Evolutionary conservation across 2,329 filamentous ascomycete species (phyloP).

Genomic region (Colletotrichum filicis): DNA sequence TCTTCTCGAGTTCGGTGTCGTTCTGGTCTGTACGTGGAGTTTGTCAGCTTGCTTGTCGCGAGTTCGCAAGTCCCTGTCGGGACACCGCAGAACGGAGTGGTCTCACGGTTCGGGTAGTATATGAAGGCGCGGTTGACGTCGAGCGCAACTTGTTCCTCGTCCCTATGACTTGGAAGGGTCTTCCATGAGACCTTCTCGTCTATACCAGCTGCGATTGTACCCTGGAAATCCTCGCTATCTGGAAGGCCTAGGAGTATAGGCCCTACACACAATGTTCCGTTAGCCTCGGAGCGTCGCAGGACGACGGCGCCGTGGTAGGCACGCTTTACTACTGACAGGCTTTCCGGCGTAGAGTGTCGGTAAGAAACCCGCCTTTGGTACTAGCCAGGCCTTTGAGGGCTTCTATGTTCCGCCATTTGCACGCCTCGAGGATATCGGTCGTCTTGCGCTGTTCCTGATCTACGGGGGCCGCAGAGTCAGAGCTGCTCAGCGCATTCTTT

Average conservation of each 20-base stretch:
- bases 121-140: conserved; percentile 98
- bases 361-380: conserved; percentile 73
- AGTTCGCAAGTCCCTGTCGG: background rate
- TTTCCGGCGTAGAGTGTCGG: conserved; percentile 73
- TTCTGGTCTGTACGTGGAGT: conserved; percentile 67
- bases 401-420: conserved; percentile 65
- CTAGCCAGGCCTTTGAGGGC: conserved; percentile 68
- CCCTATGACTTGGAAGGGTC: conserved; percentile 77
- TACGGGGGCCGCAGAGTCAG: background rate
- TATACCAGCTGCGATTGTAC: conserved; percentile 32
- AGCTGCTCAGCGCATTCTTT: background rate
- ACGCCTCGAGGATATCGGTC: conserved; percentile 68
- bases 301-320: background rate
- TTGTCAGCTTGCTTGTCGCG: conserved; percentile 26
- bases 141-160: conserved; percentile 91
- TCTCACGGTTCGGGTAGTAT: conserved; percentile 87
- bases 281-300: conserved; percentile 26
- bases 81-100: background rate
- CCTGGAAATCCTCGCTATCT: conserved; percentile 32
- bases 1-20: conserved; percentile 73
- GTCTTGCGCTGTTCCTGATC: conserved; percentile 49
- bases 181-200: conserved; percentile 59
- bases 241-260: conserved; percentile 65
- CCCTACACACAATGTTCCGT: conserved; percentile 58
- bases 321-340: conserved; percentile 74